phyloP scores from a whole-genome alignment of 352 stramenopile species.

The Pythium monospermum region DNA sequence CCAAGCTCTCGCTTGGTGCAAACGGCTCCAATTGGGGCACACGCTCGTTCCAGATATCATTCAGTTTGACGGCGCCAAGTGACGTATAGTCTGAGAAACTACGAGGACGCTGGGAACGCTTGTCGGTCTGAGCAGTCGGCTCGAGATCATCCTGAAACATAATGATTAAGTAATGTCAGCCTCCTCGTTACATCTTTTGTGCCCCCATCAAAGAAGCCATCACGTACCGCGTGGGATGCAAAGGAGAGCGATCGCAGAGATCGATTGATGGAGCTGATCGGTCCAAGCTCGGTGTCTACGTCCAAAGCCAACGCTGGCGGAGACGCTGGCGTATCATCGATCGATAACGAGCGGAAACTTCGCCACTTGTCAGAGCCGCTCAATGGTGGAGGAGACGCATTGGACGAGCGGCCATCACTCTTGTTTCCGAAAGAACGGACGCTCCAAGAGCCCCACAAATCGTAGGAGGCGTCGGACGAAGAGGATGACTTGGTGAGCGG shows the following conservation, averaged over 20 bases:
- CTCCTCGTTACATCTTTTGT: too few species aligned
- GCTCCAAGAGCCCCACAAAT: constrained; percentile 38
- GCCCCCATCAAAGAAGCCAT: neutral
- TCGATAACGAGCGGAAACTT: constrained; percentile 30
- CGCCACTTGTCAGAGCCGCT: constrained; percentile 23
- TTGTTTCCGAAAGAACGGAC: constrained; percentile 22
- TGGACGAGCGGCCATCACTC: constrained; percentile 15
- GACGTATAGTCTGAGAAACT: constrained; percentile 72
- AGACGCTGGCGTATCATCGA: constrained; percentile 24
- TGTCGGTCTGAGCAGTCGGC: neutral
- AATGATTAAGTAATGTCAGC: neutral
- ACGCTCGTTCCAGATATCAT: constrained; percentile 26
- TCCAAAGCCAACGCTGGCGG: constrained; percentile 13
- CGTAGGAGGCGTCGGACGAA: constrained; percentile 12
- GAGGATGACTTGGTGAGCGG: constrained; percentile 12
- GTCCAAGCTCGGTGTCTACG: constrained; percentile 27
- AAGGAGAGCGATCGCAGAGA: constrained; percentile 50
- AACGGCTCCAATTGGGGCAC: constrained; percentile 2
- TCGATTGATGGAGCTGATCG: constrained; percentile 30
- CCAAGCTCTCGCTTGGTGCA: neutral
- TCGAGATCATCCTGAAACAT: constrained; percentile 6
- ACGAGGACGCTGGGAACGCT: constrained; percentile 29
- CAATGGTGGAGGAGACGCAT: constrained; percentile 7
- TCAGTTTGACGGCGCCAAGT: constrained; percentile 21
- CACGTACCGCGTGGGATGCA: constrained; percentile 7